Conservation (phyloP, 2,329 filamentous ascomycete genomes). For the Didymella lethalis region DNA sequence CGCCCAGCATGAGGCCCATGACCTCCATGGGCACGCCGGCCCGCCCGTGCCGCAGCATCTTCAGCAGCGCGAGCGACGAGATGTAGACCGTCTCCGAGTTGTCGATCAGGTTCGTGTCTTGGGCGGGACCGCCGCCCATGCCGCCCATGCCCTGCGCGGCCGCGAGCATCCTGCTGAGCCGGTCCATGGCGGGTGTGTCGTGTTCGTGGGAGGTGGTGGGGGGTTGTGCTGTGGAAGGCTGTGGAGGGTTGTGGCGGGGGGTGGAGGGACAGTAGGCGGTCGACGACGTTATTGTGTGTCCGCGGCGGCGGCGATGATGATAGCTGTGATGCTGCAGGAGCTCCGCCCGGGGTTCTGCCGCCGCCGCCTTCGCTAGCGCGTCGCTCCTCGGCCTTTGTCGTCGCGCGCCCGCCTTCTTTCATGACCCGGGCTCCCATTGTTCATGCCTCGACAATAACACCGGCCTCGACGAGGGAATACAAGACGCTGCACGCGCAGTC, state of each 20-base stretch:
- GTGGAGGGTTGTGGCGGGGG: too few species aligned
- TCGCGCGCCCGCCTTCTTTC: conserved; percentile 8
- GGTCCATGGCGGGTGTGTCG: conserved; percentile 72
- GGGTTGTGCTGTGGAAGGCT: neutral
- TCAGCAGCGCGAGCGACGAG: conserved; percentile 92
- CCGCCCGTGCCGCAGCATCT: conserved; percentile 97
- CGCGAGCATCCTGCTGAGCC: conserved; percentile 87
- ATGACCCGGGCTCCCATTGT: conserved; percentile 1
- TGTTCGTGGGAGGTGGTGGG: neutral
- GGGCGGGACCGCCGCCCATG: conserved; percentile 61
- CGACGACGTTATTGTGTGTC: neutral
- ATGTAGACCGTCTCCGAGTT: conserved; percentile 99
- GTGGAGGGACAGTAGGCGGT: neutral
- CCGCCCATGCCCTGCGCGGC: conserved; percentile 72
- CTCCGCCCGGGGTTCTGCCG: neutral
- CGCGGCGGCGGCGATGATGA: conserved; percentile 20
- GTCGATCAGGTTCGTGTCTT: conserved; percentile 91
- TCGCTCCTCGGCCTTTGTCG: conserved; percentile 18
- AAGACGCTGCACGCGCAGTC: neutral
- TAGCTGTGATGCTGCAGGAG: conserved; percentile 11
- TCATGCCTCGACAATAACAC: conserved; percentile 8
- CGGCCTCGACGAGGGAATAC: neutral
- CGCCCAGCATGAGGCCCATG: conserved; percentile 98
- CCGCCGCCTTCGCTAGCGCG: conserved; percentile 1
- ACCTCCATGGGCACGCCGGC: conserved; percentile 99